phyloP scores from a whole-genome alignment of 2,329 filamentous ascomycete species.

The Basipetospora sp. region DNA sequence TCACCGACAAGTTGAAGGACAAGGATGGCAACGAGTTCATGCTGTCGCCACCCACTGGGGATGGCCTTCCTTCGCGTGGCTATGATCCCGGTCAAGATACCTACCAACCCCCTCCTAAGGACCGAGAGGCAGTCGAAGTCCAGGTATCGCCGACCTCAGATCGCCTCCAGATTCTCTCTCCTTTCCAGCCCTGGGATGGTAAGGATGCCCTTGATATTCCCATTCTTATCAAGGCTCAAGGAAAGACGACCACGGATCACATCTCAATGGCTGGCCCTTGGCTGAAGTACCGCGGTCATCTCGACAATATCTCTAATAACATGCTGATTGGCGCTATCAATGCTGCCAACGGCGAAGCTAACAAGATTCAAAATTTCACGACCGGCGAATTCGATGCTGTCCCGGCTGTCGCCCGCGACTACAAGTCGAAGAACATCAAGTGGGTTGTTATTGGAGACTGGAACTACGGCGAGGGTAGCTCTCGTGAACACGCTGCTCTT shows the following conservation, averaged over 20 bases:
- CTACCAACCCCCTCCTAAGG: slow-evolving; percentile 83
- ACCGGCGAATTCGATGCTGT: slow-evolving; percentile 76
- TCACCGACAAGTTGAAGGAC: slow-evolving; percentile 82
- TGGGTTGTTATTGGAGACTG: slow-evolving; percentile 98
- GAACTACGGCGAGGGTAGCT: slow-evolving; percentile 98
- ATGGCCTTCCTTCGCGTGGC: slow-evolving; percentile 63
- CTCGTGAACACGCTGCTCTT: slow-evolving; percentile 93
- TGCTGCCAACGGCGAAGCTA: slow-evolving; percentile 87
- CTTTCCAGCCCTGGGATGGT: slow-evolving; percentile 80
- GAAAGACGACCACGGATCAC: slow-evolving; percentile 94
- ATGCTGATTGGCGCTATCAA: slow-evolving; percentile 98
- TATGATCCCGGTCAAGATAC: slow-evolving; percentile 88
- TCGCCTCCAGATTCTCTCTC: slow-evolving; percentile 80
- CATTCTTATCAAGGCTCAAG: slow-evolving; percentile 89
- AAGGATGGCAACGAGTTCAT: slow-evolving; percentile 94
- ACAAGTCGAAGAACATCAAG: slow-evolving; percentile 90
- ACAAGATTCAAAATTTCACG: slow-evolving; percentile 88
- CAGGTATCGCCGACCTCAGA: slow-evolving; percentile 78
- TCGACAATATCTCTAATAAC: slow-evolving; percentile 99
- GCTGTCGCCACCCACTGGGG: slow-evolving; percentile 64
- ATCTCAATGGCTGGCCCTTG: slow-evolving; percentile 95
- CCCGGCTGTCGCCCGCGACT: slow-evolving; percentile 86
- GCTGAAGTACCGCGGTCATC: slow-evolving; percentile 96
- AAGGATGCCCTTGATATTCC: slow-evolving; percentile 75
- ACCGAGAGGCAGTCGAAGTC: slow-evolving; percentile 60